Base-by-base conservation (phyloP, 2,329 filamentous ascomycete genomes). In the Fulvia fulva region DNA sequence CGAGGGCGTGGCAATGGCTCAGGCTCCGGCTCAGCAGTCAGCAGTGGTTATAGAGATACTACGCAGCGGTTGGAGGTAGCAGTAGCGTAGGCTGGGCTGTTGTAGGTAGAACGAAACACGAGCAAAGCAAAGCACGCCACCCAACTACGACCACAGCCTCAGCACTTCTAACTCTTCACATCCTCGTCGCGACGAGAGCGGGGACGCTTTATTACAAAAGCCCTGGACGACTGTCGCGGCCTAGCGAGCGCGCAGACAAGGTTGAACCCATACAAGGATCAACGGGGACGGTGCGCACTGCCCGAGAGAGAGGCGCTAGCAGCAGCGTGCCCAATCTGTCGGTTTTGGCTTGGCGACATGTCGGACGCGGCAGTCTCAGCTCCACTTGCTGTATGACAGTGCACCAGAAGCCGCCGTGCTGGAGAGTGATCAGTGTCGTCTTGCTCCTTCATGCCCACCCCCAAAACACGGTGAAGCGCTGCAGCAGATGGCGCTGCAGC, bases 51-150 rank as follows among this genome's bases (percentile, higher is more conserved):
- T 58, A 26, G 34, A 47, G 52, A n/a, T 32, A n/a, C n/a, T n/a
- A n/a, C n/a, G n/a, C n/a, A n/a, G n/a, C n/a, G n/a, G n/a, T n/a
- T n/a, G n/a, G n/a, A n/a, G n/a, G n/a, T n/a, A n/a, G n/a, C n/a
- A n/a, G n/a, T 34, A 3, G 2, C 16, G 28, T 22, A 53, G 37
- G 26, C 9, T 37, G 46, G 23, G 30, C 43, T n/a, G 25, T 26
- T 16, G 46, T 21, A 50, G 26, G 47, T 50, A 30, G 25, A 50
- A 50, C 26, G 53, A 44, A 57, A 56, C 23, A 49, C 30, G 32
- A 59, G n/a, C n/a, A n/a, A 63, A 63, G 53, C 57, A 58, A 58
- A 62, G 56, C 57, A 56, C 60, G 60, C 60, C 57, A 60, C 60
- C 60, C 60, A 58, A 60, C 53, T 28, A 25, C 37, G 37, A 43